These are phyloP conservation scores for Gynostemma pentaphyllum DNA, from an alignment of 306 rosid genomes.

Conservation along the genomic window DNA sequence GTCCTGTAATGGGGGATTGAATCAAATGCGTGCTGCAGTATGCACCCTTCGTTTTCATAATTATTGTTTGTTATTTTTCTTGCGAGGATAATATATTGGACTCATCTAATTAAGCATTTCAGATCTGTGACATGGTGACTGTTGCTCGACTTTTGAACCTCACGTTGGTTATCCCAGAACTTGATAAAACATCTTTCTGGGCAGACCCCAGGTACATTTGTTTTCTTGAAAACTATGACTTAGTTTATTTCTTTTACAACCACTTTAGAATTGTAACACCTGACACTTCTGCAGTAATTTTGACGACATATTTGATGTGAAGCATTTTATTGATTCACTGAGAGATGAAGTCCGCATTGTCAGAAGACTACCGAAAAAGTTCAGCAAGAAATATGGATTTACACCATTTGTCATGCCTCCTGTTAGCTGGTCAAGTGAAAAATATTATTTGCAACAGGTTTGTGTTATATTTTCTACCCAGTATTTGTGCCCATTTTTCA, in stretches of 20 bases:
- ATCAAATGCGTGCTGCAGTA: constrained; percentile 99
- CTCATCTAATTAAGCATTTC: constrained; percentile 23
- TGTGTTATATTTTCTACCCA: constrained; percentile 7
- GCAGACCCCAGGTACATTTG: constrained; percentile 77
- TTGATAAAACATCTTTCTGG: constrained; percentile 94
- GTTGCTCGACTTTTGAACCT: constrained; percentile 92
- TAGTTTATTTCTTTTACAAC: constrained; percentile 8
- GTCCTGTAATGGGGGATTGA: constrained; percentile 97
- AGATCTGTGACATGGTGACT: constrained; percentile 98
- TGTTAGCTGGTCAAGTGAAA: constrained; percentile 93
- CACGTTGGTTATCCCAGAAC: constrained; percentile 94
- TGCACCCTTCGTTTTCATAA: constrained; percentile 22
- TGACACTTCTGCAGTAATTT: constrained; percentile 61
- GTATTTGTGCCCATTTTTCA: constrained; percentile 1
- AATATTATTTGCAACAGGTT: constrained; percentile 84
- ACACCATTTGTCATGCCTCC: constrained; percentile 70
- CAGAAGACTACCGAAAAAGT: constrained; percentile 77
- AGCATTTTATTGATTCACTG: constrained; percentile 74
- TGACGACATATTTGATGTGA: constrained; percentile 85
- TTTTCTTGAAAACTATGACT: constrained; percentile 12
- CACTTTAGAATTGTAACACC: constrained; percentile 18
- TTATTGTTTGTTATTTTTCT: not conserved
- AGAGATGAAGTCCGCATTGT: constrained; percentile 88
- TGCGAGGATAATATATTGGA: constrained; percentile 18
- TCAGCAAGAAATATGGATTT: constrained; percentile 45